These are phyloP conservation scores for Chlamydomonas incerta DNA, from an alignment of 139 green algal species.

Conservation along the genomic window DNA sequence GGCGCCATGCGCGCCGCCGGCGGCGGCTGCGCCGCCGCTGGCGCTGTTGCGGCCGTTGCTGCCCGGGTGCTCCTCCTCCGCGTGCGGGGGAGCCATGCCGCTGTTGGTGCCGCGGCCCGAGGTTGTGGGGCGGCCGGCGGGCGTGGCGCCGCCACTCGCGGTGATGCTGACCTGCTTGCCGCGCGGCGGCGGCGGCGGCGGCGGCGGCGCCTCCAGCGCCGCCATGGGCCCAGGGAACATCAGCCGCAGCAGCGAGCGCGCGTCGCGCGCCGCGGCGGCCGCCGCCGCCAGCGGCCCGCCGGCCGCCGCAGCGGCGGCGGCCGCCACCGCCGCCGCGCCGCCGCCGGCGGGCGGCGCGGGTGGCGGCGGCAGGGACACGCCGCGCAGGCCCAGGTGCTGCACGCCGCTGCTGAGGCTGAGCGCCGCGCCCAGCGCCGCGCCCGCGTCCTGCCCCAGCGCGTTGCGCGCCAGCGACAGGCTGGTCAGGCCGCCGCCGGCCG, in stretches of 20 bases:
- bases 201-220: not conserved
- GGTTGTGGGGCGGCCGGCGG: not conserved
- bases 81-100: not conserved
- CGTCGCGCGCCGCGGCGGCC: slow-evolving; percentile 24
- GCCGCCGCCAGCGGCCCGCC: slow-evolving; percentile 1
- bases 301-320: slow-evolving; percentile 21
- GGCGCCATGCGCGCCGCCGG: not conserved
- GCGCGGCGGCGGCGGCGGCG: not conserved
- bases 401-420: not conserved
- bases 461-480: slow-evolving; percentile 31
- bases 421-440: slow-evolving; percentile 4
- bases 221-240: slow-evolving; percentile 13
- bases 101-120: not conserved
- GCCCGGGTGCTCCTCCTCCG: not conserved
- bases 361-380: slow-evolving; percentile 1
- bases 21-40: not conserved
- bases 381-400: slow-evolving; percentile 14
- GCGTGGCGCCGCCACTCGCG: too few relatives aligned
- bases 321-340: slow-evolving; percentile 10
- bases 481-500: not conserved
- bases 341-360: not conserved
- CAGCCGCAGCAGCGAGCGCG: slow-evolving; percentile 15
- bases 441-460: not conserved
- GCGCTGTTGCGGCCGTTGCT: not conserved
- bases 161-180: not conserved